phyloP scores from a whole-genome alignment of 305 asterid species.

The Ilex paraguariensis region DNA sequence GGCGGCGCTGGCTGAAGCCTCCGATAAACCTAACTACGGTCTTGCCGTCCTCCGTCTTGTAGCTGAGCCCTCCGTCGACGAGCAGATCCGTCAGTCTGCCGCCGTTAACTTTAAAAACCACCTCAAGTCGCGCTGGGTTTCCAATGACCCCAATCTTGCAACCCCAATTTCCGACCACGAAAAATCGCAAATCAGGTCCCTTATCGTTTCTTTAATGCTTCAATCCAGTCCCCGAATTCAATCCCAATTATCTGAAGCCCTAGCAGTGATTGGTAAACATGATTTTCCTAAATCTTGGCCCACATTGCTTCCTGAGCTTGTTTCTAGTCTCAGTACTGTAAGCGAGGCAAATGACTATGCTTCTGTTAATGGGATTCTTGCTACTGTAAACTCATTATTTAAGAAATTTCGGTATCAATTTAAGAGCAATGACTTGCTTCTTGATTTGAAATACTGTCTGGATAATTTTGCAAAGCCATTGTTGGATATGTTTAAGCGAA shows the following conservation, averaged over 20 bases:
- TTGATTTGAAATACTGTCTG: conserved; percentile 78
- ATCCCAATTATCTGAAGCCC: conserved; percentile 84
- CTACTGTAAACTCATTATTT: conserved; percentile 67
- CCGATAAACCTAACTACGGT: conserved; percentile 64
- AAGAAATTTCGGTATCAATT: conserved; percentile 68
- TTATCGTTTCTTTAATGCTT: conserved; percentile 76
- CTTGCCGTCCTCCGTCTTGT: conserved; percentile 88
- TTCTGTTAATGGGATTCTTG: conserved; percentile 80
- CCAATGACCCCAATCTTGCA: conserved; percentile 23
- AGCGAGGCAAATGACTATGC: conserved; percentile 63
- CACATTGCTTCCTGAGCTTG: conserved; percentile 71
- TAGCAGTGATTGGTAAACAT: conserved; percentile 77
- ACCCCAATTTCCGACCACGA: conserved; percentile 51
- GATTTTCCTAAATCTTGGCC: conserved; percentile 85
- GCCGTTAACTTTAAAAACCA: conserved; percentile 90
- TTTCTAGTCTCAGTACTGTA: conserved; percentile 46
- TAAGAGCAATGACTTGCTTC: conserved; percentile 62
- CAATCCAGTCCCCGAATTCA: conserved; percentile 55
- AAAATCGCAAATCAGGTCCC: conserved; percentile 68
- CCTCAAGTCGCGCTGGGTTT: conserved; percentile 64
- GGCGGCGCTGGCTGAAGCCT: conserved; percentile 52
- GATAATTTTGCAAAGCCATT: conserved; percentile 76
- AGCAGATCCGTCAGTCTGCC: conserved; percentile 86
- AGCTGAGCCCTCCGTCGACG: conserved; percentile 72
- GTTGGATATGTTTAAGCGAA: conserved; percentile 62